phyloP scores from a whole-genome alignment of 2,329 filamentous ascomycete genomes.

The Metarhizium brunneum region DNA sequence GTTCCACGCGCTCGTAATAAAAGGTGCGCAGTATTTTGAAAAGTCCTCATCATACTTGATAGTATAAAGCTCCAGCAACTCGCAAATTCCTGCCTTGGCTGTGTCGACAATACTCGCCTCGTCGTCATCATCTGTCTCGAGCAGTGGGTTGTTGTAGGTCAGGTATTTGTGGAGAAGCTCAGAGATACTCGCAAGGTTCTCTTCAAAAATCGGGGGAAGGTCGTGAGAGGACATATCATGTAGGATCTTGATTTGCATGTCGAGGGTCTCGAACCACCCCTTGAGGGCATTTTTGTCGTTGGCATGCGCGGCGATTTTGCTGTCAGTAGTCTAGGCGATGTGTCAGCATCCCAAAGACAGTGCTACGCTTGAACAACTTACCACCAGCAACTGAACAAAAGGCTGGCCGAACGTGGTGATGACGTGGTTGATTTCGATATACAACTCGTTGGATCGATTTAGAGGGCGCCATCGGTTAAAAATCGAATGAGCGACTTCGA shows the following conservation, averaged over 20 bases:
- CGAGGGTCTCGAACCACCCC: conserved; percentile 75
- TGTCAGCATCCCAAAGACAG: neutral
- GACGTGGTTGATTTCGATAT: conserved; percentile 94
- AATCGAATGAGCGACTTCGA: conserved; percentile 96
- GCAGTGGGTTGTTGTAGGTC: conserved; percentile 72
- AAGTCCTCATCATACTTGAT: conserved; percentile 96
- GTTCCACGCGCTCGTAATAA: conserved; percentile 86
- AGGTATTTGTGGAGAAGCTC: conserved; percentile 86
- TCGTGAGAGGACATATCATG: conserved; percentile 98
- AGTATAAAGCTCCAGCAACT: conserved; percentile 79
- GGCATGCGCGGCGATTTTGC: conserved; percentile 64
- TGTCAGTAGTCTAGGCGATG: conserved; percentile 49
- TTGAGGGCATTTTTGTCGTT: conserved; percentile 66
- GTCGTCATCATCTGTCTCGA: conserved; percentile 80
- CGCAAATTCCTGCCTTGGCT: conserved; percentile 89
- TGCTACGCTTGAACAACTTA: conserved; percentile 26
- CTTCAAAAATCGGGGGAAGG: conserved; percentile 87
- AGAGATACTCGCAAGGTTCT: conserved; percentile 70
- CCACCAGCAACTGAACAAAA: conserved; percentile 71
- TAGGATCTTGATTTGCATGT: conserved; percentile 82
- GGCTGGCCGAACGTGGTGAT: conserved; percentile 74
- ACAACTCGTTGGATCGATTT: conserved; percentile 86
- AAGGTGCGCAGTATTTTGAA: conserved; percentile 66
- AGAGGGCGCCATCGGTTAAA: conserved; percentile 93
- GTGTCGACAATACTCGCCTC: conserved; percentile 79